Conservation (phyloP, 164 flowering plant species). For the Echeveria elegans region DNA sequence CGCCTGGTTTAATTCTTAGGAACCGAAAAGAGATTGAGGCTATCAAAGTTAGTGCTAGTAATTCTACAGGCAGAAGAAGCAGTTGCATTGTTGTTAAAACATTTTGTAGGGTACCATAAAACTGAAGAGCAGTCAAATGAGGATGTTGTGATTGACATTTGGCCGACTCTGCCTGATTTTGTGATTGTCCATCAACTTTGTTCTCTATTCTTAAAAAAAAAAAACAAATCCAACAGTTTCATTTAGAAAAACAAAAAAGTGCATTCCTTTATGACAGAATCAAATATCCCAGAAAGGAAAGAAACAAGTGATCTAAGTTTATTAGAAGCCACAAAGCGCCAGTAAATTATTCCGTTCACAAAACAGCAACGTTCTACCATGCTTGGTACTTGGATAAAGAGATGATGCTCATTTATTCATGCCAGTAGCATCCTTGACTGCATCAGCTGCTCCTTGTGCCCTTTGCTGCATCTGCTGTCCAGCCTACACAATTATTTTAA, state of each 20-base stretch:
- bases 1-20: slow-evolving; percentile 79
- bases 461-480: background rate
- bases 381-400: background rate
- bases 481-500: background rate
- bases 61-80: slow-evolving; percentile 58
- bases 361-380: too few relatives aligned
- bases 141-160: background rate
- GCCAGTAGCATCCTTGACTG: background rate
- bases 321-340: too few relatives aligned
- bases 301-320: too few relatives aligned
- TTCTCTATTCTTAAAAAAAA: too few relatives aligned
- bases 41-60: slow-evolving; percentile 18
- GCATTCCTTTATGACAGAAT: too few relatives aligned
- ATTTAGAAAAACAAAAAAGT: too few relatives aligned
- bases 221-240: too few relatives aligned
- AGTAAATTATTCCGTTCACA: too few relatives aligned
- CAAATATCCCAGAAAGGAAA: too few relatives aligned
- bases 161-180: too few relatives aligned
- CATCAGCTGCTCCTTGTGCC: background rate
- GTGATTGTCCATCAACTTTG: too few relatives aligned
- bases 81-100: slow-evolving; percentile 74
- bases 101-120: slow-evolving; percentile 42
- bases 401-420: background rate
- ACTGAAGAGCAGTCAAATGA: slow-evolving; percentile 19
- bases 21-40: slow-evolving; percentile 58